Percentiles rank a stretch among this genome's conserved stretches.
Conservation (phyloP, 1,284 basidiomycete genomes). For the Cutaneotrichosporon curvatum region DNA sequence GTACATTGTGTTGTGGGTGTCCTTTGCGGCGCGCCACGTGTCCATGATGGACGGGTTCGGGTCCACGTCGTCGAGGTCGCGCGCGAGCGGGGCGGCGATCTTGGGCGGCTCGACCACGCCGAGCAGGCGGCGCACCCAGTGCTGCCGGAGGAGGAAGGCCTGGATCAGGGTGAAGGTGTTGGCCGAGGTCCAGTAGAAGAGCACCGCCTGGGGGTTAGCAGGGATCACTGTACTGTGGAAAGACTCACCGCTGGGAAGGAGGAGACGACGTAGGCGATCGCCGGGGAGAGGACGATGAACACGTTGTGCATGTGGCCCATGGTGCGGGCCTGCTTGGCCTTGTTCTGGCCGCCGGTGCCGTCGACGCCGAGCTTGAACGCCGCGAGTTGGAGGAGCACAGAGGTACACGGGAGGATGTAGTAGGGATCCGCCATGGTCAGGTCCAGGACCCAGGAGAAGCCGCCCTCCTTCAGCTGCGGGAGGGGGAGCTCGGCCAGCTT, state of each 20-base stretch:
- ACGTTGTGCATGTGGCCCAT: conserved; percentile 66
- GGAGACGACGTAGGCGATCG: conserved; percentile 58
- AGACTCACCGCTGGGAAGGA: conserved; percentile 49
- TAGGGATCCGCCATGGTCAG: conserved; percentile 72
- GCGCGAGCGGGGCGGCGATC: conserved; percentile 27
- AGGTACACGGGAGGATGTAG: conserved; percentile 64
- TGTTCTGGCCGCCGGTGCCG: conserved; percentile 47
- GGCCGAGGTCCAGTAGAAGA: conserved; percentile 54
- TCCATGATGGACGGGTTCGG: conserved; percentile 9
- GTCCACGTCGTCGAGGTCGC: conserved; percentile 14
- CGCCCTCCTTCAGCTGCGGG: conserved; percentile 67
- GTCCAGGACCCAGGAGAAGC: conserved; percentile 68
- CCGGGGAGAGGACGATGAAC: conserved; percentile 58
- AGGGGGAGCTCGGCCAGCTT: conserved; percentile 65
- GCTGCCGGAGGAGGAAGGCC: conserved; percentile 42
- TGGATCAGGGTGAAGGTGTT: conserved; percentile 52
- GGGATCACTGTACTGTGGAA: too few species aligned
- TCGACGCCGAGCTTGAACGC: conserved; percentile 59
- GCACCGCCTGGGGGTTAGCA: conserved; percentile 47
- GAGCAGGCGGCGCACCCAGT: conserved; percentile 33
- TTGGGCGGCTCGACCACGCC: conserved; percentile 37
- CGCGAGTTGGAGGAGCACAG: conserved; percentile 59
- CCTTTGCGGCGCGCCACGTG: not conserved
- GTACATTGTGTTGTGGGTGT: not conserved
- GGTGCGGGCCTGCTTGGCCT: conserved; percentile 13